Percentiles rank a stretch among this genome's conserved stretches.
phyloP scores from a whole-genome alignment of 306 rosid genomes.

The Biancaea sappan region DNA sequence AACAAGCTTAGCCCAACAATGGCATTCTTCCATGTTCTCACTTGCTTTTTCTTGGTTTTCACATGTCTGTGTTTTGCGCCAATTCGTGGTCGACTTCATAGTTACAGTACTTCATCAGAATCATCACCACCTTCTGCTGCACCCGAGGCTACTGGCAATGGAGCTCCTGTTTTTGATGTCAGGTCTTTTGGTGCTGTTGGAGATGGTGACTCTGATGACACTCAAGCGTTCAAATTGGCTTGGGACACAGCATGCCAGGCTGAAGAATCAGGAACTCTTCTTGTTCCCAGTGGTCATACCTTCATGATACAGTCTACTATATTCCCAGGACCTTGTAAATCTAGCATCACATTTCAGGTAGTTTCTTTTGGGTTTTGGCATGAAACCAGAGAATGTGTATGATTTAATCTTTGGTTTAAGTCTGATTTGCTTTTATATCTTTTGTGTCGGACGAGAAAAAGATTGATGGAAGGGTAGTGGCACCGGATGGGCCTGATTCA shows the following conservation, averaged over 20 bases:
- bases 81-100: slow-evolving; percentile 4
- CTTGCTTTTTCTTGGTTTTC: neutral
- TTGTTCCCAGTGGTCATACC: slow-evolving; percentile 47
- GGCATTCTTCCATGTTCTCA: slow-evolving; percentile 12
- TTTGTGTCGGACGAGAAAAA: slow-evolving; percentile 15
- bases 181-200: slow-evolving; percentile 67
- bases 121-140: slow-evolving; percentile 25
- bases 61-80: neutral
- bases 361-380: neutral
- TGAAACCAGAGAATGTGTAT: neutral
- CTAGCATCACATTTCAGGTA: slow-evolving; percentile 42
- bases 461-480: slow-evolving; percentile 57
- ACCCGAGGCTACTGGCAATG: slow-evolving; percentile 1
- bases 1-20: slow-evolving; percentile 21
- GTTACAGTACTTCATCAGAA: neutral
- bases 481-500: slow-evolving; percentile 68
- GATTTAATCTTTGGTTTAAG: neutral
- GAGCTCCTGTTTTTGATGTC: slow-evolving; percentile 38
- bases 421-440: neutral
- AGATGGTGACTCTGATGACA: slow-evolving; percentile 60
- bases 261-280: slow-evolving; percentile 38
- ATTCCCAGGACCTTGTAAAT: slow-evolving; percentile 51
- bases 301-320: slow-evolving; percentile 51
- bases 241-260: slow-evolving; percentile 69
- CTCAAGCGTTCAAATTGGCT: slow-evolving; percentile 59